Conservation (phyloP, 495 filamentous ascomycete genomes). For the Cetradonia linearis region DNA sequence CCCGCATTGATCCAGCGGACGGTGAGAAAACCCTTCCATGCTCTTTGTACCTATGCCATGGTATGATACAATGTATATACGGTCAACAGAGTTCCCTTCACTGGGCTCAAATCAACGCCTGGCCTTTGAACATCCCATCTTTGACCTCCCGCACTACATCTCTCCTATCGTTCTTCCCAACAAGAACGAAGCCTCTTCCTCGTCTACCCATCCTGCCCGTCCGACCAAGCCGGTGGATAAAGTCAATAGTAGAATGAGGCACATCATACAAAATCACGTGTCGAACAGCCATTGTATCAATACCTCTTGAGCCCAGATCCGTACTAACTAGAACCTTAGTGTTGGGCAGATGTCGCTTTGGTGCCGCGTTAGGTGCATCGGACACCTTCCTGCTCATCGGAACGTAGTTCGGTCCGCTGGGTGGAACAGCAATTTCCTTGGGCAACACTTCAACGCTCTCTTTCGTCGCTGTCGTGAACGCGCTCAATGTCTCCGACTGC, state of each 20-base stretch:
- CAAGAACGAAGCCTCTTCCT: constrained; percentile 79
- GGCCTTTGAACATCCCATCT: constrained; percentile 86
- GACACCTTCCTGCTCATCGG: neutral
- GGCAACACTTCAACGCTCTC: constrained; percentile 12
- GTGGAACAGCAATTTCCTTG: constrained; percentile 27
- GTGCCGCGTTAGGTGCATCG: constrained; percentile 8
- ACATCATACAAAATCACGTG: constrained; percentile 93
- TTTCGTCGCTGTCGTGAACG: constrained; percentile 49
- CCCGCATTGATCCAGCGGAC: no score
- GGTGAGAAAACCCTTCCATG: no score
- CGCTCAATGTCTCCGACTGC: constrained; percentile 60
- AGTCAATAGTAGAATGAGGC: constrained; percentile 90
- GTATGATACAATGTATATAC: neutral
- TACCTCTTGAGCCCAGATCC: constrained; percentile 82
- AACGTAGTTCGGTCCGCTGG: constrained; percentile 24
- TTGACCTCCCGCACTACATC: constrained; percentile 88
- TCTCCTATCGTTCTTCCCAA: constrained; percentile 78
- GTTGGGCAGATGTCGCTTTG: constrained; percentile 44
- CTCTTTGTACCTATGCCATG: no score
- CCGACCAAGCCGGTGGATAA: constrained; percentile 87
- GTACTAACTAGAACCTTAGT: constrained; percentile 90
- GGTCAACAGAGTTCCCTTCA: constrained; percentile 14
- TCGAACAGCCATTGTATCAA: constrained; percentile 86
- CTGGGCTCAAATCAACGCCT: constrained; percentile 58
- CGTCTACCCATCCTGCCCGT: constrained; percentile 87